phyloP scores from a whole-genome alignment of 805 yeast genomes.

The Hanseniaspora thailandica region DNA sequence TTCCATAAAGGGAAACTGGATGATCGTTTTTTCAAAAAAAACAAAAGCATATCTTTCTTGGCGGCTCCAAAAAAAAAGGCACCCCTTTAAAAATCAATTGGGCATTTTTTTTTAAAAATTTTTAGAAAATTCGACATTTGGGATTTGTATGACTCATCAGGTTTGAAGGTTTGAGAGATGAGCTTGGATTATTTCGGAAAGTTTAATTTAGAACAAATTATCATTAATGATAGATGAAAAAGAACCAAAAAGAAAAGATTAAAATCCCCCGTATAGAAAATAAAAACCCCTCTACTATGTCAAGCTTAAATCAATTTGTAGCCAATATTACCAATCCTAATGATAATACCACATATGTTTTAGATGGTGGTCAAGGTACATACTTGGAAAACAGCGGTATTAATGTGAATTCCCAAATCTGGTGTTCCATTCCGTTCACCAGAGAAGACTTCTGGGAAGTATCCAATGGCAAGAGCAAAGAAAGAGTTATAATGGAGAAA shows the following conservation, averaged over 20 bases:
- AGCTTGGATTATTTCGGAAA: too few relatives aligned
- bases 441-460: constrained; percentile 19
- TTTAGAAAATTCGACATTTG: too few relatives aligned
- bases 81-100: too few relatives aligned
- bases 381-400: constrained; percentile 43
- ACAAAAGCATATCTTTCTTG: too few relatives aligned
- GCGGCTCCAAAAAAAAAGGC: too few relatives aligned
- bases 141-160: too few relatives aligned
- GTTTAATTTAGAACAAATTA: too few relatives aligned
- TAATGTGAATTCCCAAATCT: constrained; percentile 37
- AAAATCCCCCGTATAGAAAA: not conserved
- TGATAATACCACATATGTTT: constrained; percentile 10
- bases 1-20: not conserved
- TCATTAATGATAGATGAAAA: too few relatives aligned
- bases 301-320: not conserved
- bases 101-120: too few relatives aligned
- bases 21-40: too few relatives aligned
- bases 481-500: constrained; percentile 30
- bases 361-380: constrained; percentile 61
- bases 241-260: not conserved
- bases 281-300: not conserved
- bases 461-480: constrained; percentile 26
- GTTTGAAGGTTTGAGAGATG: too few relatives aligned
- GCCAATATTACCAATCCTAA: constrained; percentile 1
- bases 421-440: constrained; percentile 48